These are phyloP conservation scores for Cubamyces lactineus DNA, from an alignment of 768 basidiomycete genomes.

Conservation along the genomic window DNA sequence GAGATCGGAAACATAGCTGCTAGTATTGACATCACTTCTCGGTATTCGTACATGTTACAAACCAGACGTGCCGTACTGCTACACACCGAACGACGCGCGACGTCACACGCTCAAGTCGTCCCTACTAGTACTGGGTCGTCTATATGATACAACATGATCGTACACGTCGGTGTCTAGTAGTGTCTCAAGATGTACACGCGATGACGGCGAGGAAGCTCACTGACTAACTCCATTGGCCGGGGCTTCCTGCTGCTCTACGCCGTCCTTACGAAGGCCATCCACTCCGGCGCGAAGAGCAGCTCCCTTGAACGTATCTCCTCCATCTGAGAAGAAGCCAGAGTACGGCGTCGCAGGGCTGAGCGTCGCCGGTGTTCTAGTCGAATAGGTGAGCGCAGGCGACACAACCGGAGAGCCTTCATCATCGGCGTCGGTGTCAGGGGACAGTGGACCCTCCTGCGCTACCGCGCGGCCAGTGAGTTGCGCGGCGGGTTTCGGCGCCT, in stretches of 20 bases:
- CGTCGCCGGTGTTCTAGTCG: slow-evolving; percentile 35
- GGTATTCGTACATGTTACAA: background rate
- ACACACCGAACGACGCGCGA: background rate
- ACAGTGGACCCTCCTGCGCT: too few relatives aligned
- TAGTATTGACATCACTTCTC: too few relatives aligned
- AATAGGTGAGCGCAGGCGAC: slow-evolving; percentile 37
- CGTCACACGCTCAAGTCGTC: background rate
- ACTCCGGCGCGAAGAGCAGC: background rate
- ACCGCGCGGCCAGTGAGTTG: too few relatives aligned
- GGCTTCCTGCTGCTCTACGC: background rate
- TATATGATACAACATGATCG: background rate
- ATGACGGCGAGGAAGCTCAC: background rate
- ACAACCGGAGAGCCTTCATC: slow-evolving; percentile 30
- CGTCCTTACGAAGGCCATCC: background rate
- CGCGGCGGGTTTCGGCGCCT: background rate
- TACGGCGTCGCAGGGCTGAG: slow-evolving; percentile 37
- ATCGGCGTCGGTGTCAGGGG: slow-evolving; percentile 21
- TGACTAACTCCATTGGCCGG: background rate
- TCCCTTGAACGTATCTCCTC: slow-evolving; percentile 31
- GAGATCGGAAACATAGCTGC: too few relatives aligned
- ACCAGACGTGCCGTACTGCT: background rate
- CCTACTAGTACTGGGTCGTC: background rate
- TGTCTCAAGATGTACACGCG: background rate
- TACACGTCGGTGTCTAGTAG: background rate
- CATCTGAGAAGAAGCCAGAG: slow-evolving; percentile 32